These are phyloP conservation scores for Maudiozyma pseudohumilis DNA, from an alignment of 805 yeast species.

Conservation along the genomic window DNA sequence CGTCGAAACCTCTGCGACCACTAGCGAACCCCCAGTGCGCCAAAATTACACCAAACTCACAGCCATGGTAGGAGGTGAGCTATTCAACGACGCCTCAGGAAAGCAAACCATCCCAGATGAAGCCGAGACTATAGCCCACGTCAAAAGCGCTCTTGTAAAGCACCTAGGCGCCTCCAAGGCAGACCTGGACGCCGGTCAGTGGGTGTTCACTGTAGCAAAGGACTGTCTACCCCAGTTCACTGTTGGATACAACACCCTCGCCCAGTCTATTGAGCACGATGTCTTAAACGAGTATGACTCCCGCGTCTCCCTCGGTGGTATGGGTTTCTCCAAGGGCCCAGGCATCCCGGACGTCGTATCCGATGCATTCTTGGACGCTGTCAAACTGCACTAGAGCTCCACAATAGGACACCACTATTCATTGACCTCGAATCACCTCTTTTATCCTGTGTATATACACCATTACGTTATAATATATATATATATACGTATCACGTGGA, in stretches of 20 bases:
- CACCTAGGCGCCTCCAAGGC: slow-evolving; percentile 31
- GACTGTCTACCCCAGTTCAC: slow-evolving; percentile 73
- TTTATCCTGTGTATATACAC: no score
- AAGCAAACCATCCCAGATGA: slow-evolving; percentile 10
- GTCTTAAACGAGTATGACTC: slow-evolving; percentile 31
- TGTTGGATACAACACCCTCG: slow-evolving; percentile 52
- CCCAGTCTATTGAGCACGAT: slow-evolving; percentile 28
- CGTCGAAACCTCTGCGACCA: slow-evolving; percentile 10
- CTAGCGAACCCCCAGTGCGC: slow-evolving; percentile 9
- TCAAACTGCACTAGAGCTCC: slow-evolving; percentile 6
- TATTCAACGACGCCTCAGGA: slow-evolving; percentile 29
- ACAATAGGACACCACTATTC: no score
- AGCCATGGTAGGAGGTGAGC: slow-evolving; percentile 85
- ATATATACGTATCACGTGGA: no score
- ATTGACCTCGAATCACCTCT: background rate
- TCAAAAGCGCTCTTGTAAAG: slow-evolving; percentile 32
- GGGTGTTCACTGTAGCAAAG: slow-evolving; percentile 35
- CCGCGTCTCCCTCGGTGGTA: slow-evolving; percentile 59
- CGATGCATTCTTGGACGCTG: slow-evolving; percentile 51
- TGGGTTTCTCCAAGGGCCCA: slow-evolving; percentile 67
- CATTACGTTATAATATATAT: no score
- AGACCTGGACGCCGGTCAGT: slow-evolving; percentile 21
- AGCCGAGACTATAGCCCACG: slow-evolving; percentile 17
- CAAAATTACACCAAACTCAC: slow-evolving; percentile 58
- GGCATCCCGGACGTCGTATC: slow-evolving; percentile 85